phyloP scores from a whole-genome alignment of 352 stramenopile species.

The Pythium graminicola region DNA sequence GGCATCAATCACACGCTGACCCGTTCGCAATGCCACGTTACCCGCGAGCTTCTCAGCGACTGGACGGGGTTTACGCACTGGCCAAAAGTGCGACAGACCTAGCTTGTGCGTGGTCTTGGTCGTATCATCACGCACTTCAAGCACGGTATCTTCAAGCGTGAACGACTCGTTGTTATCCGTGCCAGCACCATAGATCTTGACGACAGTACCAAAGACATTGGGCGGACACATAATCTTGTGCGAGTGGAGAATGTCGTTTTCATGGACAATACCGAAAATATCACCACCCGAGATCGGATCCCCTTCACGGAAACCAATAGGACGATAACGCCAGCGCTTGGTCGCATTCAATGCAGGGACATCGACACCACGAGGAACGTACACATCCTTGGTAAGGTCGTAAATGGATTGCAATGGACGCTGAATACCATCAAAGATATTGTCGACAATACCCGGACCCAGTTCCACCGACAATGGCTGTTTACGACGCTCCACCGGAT shows the following conservation, averaged over 20 bases:
- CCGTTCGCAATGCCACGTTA: slow-evolving; percentile 96
- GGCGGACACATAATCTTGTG: slow-evolving; percentile 99
- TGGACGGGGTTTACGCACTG: slow-evolving; percentile 94
- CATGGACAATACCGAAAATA: slow-evolving; percentile 97
- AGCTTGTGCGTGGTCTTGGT: slow-evolving; percentile 94
- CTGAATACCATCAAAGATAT: slow-evolving; percentile 99
- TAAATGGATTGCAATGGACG: slow-evolving; percentile 97
- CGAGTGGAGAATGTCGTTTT: slow-evolving; percentile 98
- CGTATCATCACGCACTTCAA: slow-evolving; percentile 97
- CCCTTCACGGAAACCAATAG: slow-evolving; percentile 91
- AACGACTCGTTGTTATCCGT: slow-evolving; percentile 97
- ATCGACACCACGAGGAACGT: slow-evolving; percentile 97
- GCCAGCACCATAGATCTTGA: slow-evolving; percentile 96
- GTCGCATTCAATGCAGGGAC: slow-evolving; percentile 91
- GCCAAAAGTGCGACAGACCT: slow-evolving; percentile 97
- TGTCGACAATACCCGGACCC: slow-evolving; percentile 99
- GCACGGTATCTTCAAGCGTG: slow-evolving; percentile 95
- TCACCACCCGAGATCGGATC: slow-evolving; percentile 96
- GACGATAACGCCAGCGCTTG: slow-evolving; percentile 95
- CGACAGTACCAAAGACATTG: slow-evolving; percentile 98
- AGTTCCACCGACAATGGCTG: slow-evolving; percentile 98
- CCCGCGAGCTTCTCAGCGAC: slow-evolving; percentile 98
- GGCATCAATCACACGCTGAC: slow-evolving; percentile 98
- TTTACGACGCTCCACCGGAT: slow-evolving; percentile 96
- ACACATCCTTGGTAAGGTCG: slow-evolving; percentile 92